Conservation (phyloP, 139 green algal genomes). For the Asterochloris erici region DNA sequence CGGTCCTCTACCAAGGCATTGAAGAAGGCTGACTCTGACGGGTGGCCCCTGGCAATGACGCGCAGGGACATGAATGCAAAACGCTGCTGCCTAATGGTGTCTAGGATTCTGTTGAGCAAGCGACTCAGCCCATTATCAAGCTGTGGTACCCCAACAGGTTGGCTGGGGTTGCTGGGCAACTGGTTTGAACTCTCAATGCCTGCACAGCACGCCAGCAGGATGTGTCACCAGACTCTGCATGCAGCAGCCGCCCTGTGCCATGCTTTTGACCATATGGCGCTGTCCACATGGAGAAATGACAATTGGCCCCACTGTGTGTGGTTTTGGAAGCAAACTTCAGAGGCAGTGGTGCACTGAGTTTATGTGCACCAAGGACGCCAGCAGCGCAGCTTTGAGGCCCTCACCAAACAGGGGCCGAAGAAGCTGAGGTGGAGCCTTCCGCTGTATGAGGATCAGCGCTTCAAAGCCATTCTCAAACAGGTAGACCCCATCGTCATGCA, state of each 20-base stretch:
- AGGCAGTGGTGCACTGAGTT: too few relatives aligned
- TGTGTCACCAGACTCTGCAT: too few relatives aligned
- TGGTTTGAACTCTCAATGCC: neutral
- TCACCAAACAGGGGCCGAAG: conserved; percentile 63
- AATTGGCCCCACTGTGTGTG: too few relatives aligned
- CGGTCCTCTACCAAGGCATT: conserved; percentile 77
- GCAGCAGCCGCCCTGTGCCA: too few relatives aligned
- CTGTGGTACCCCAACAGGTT: conserved; percentile 20
- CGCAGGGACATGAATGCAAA: conserved; percentile 65
- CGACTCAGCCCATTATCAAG: conserved; percentile 31
- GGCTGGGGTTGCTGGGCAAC: neutral
- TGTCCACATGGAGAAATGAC: too few relatives aligned
- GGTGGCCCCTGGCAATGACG: conserved; percentile 45
- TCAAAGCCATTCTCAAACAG: conserved; percentile 81
- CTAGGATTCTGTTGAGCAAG: conserved; percentile 52
- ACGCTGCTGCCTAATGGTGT: conserved; percentile 59
- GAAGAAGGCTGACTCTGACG: conserved; percentile 61
- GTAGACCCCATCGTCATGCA: conserved; percentile 70
- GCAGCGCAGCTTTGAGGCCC: neutral
- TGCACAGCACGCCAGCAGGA: neutral
- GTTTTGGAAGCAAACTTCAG: too few relatives aligned
- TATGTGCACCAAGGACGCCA: too few relatives aligned
- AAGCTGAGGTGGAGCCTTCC: conserved; percentile 21
- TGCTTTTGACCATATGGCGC: too few relatives aligned
- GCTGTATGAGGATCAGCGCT: conserved; percentile 40